Conservation (phyloP, 768 basidiomycete species). For the Chalciporus chontae region DNA sequence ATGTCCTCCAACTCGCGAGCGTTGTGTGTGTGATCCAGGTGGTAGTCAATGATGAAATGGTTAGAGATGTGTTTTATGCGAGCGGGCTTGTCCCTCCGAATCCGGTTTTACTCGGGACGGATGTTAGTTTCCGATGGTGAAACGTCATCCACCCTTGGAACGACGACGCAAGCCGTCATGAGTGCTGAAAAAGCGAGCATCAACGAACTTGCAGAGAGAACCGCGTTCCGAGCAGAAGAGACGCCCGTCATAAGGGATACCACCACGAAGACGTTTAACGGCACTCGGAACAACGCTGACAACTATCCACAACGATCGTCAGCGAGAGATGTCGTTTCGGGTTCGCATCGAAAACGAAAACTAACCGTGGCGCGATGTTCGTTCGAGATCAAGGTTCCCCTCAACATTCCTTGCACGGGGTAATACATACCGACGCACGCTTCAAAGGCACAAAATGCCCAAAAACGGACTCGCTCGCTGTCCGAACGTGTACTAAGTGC, state of each 20-base stretch:
- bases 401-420: constrained; percentile 72
- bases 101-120: constrained; percentile 9
- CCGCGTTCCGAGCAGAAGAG: constrained; percentile 57
- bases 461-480: constrained; percentile 54
- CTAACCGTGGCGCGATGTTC: constrained; percentile 73
- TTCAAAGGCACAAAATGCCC: constrained; percentile 73
- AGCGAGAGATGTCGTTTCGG: not conserved
- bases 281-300: constrained; percentile 69
- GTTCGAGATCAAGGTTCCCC: constrained; percentile 62
- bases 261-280: constrained; percentile 72
- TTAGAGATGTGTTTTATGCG: too few relatives aligned
- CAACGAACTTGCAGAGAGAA: constrained; percentile 54
- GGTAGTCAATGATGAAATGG: too few relatives aligned
- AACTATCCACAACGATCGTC: constrained; percentile 38
- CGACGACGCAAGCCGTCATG: constrained; percentile 50
- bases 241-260: constrained; percentile 66
- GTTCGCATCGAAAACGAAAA: not conserved
- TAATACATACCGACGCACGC: constrained; percentile 80
- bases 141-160: constrained; percentile 31
- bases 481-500: constrained; percentile 43
- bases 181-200: constrained; percentile 58
- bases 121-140: constrained; percentile 16
- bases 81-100: too few relatives aligned
- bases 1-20: too few relatives aligned
- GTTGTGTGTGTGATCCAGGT: too few relatives aligned